Evolutionary conservation across 371 early-diverging fungal genomes (phyloP), one percentile per base, ranked within the genome.

Genomic region (Mortierella sp.): DNA sequence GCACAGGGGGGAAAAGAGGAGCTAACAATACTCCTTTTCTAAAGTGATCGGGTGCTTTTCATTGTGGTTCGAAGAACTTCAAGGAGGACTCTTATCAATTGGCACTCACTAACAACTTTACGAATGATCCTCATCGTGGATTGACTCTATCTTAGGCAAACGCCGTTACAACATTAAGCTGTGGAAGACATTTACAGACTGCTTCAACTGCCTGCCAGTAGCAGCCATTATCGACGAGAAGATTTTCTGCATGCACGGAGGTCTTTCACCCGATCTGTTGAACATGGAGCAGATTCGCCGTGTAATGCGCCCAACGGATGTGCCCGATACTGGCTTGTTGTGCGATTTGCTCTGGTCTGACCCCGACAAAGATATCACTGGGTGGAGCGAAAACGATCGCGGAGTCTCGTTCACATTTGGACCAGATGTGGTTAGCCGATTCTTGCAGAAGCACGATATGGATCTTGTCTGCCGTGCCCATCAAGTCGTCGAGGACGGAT

Each of bases 271-370:
- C 6, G 94, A 94, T 74, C 89, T 98, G 77, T 91, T 94, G 76
- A 92, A 89, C 82, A 93, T 98, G 94, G 97, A 97, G 72, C 96
- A 98, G 85, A 95, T 99, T 70, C 92, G 97, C 32, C 88, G 94
- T 76, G 95, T 99, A 51, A 92, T 93, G 91, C 91, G 99, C 75
- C 99, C 99, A 0, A 98, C 97, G 54, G 99, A 99, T 87, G 96
- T 99, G 43, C 99, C 99, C n/a, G 98, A 99, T 55, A 84, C 84
- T 41, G 84, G 98, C 35, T 87, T 97, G 43, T 88, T 99, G 32
- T 96, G 97, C 88, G 99, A 99, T 88, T 90, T 99, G 74, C 89
- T 99, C 71, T 99, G 99, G 99, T 96, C 97, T 3, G 99, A 99
- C 86, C 99, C 99, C 21, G 95, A 96, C 82, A 83, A 89, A 83